phyloP scores from a whole-genome alignment of 2,329 filamentous ascomycete species.

The Arthrobotrys conoides region DNA sequence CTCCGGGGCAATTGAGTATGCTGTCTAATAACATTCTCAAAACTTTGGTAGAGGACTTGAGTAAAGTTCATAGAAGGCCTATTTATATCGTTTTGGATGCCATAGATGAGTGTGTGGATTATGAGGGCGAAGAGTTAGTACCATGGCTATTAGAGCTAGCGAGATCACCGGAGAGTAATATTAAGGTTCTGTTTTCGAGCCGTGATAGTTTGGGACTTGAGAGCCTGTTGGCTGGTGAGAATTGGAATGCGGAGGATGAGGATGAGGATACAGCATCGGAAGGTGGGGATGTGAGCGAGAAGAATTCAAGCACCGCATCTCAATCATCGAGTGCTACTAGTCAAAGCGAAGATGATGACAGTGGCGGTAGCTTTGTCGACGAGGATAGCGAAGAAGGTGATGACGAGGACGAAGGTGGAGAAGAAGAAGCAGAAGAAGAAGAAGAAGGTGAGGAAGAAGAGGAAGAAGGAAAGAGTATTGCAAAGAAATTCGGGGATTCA shows the following conservation, averaged over 20 bases:
- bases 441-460: background rate
- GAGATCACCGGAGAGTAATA: slow-evolving; percentile 36
- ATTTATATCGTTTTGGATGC: slow-evolving; percentile 54
- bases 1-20: slow-evolving; percentile 7
- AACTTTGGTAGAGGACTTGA: slow-evolving; percentile 37
- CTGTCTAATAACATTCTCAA: slow-evolving; percentile 43
- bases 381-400: background rate
- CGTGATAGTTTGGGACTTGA: slow-evolving; percentile 51
- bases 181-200: slow-evolving; percentile 51
- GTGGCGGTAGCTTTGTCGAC: background rate
- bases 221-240: slow-evolving; percentile 14
- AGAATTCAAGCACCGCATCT: background rate
- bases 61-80: slow-evolving; percentile 36
- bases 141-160: slow-evolving; percentile 50
- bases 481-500: slow-evolving; percentile 38
- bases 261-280: slow-evolving; percentile 17
- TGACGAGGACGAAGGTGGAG: background rate
- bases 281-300: slow-evolving; percentile 19
- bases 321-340: background rate
- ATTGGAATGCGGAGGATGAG: background rate
- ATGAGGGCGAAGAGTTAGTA: slow-evolving; percentile 41
- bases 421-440: slow-evolving; percentile 1
- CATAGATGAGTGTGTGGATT: slow-evolving; percentile 55
- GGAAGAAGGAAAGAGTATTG: background rate
- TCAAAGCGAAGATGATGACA: background rate